Conservation (phyloP, 2,329 filamentous ascomycete species). For the Trichoderma sp. region DNA sequence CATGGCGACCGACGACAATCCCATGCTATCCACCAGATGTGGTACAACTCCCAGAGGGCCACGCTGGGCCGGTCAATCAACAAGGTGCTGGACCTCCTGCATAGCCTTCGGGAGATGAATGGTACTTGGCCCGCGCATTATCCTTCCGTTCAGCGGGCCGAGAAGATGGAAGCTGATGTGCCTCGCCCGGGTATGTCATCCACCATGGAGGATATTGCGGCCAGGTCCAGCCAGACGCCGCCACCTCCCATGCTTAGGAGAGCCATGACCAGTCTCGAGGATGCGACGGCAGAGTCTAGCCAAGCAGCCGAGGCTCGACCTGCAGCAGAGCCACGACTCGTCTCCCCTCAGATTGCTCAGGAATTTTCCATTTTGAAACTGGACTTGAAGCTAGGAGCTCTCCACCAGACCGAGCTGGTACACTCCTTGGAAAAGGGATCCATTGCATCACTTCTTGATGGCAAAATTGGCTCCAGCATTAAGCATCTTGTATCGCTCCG, state of each 20-base stretch:
- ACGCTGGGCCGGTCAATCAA: conserved; percentile 87
- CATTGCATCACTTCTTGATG: conserved; percentile 86
- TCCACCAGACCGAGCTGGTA: conserved; percentile 87
- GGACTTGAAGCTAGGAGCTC: conserved; percentile 84
- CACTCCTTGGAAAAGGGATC: conserved; percentile 93
- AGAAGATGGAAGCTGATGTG: conserved; percentile 50
- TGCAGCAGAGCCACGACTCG: conserved; percentile 74
- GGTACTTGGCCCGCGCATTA: conserved; percentile 93
- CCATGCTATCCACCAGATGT: conserved; percentile 87
- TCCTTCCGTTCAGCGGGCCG: conserved; percentile 74
- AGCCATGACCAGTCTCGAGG: conserved; percentile 64
- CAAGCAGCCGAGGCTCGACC: conserved; percentile 65
- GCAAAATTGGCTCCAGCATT: conserved; percentile 91
- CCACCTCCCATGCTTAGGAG: conserved; percentile 62
- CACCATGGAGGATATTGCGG: conserved; percentile 53
- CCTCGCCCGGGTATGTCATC: conserved; percentile 67
- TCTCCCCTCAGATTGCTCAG: conserved; percentile 90
- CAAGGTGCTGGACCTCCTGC: conserved; percentile 80
- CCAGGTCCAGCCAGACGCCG: conserved; percentile 45
- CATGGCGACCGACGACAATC: conserved; percentile 59
- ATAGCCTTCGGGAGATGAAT: conserved; percentile 86
- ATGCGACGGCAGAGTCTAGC: conserved; percentile 69
- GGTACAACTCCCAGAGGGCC: conserved; percentile 90
- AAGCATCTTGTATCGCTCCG: conserved; percentile 84
- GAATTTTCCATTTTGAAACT: conserved; percentile 96